Percentiles rank a stretch among this genome's conserved stretches.
Conservation (phyloP, 805 yeast genomes). For the Suhomyces pyralidae region DNA sequence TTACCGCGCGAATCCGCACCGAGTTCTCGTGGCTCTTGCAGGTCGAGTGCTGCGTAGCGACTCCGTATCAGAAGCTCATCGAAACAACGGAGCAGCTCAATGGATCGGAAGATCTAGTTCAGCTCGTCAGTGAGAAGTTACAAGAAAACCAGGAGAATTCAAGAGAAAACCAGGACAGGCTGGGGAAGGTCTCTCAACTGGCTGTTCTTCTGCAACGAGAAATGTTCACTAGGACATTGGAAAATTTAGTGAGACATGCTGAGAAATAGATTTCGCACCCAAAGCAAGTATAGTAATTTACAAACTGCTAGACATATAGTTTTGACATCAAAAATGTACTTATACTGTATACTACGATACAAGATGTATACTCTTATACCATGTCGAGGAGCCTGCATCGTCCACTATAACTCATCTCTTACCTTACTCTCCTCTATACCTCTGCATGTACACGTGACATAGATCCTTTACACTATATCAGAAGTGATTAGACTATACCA, state of each 20-base stretch:
- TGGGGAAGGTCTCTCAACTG: neutral
- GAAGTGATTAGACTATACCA: too few species aligned
- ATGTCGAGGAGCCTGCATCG: too few species aligned
- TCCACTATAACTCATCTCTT: too few species aligned
- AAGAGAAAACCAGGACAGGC: neutral
- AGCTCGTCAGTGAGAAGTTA: neutral
- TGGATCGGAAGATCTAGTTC: neutral
- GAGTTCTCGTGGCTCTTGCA: slow-evolving; percentile 14
- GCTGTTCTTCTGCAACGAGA: neutral
- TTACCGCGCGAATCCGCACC: neutral
- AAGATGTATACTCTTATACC: too few species aligned
- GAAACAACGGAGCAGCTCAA: neutral
- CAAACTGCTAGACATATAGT: too few species aligned
- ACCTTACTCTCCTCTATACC: too few species aligned
- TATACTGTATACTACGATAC: too few species aligned
- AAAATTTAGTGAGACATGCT: neutral
- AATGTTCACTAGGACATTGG: neutral
- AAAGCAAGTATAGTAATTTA: too few species aligned
- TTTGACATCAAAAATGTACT: too few species aligned
- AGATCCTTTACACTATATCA: neutral
- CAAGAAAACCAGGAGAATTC: neutral
- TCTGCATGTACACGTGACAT: too few species aligned
- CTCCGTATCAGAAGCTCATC: slow-evolving; percentile 8
- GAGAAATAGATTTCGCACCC: neutral
- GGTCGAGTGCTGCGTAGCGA: slow-evolving; percentile 7